Conservation (phyloP, 2,329 filamentous ascomycete species). For the Elsinoe perseae region DNA sequence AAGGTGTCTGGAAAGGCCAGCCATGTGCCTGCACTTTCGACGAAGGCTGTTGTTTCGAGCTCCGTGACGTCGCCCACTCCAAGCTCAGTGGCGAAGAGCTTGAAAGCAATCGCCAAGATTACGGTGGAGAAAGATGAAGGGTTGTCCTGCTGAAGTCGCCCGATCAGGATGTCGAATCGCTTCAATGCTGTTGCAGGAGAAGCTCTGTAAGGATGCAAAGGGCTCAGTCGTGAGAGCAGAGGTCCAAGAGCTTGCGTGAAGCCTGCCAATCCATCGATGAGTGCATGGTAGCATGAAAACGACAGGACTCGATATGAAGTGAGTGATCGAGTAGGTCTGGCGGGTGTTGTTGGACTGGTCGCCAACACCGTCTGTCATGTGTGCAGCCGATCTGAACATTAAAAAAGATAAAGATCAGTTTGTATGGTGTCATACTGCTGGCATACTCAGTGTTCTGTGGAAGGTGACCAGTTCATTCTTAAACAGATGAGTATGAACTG, state of each 20-base stretch:
- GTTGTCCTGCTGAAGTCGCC: background rate
- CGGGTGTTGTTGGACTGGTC: background rate
- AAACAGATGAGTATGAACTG: too few species aligned
- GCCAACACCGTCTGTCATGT: background rate
- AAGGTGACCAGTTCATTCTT: too few species aligned
- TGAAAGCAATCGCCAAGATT: background rate
- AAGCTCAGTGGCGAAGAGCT: background rate
- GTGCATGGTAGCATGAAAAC: background rate
- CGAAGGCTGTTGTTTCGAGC: conserved; percentile 35
- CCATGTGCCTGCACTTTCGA: conserved; percentile 47
- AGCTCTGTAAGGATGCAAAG: background rate
- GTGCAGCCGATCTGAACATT: background rate
- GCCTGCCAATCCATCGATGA: background rate
- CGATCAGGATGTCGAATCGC: background rate
- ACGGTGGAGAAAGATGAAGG: background rate
- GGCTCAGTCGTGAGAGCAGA: background rate
- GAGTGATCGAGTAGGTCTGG: background rate
- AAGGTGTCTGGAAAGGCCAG: conserved; percentile 52
- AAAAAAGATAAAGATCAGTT: too few species aligned
- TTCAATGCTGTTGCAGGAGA: background rate
- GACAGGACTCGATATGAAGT: background rate
- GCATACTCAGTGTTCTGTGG: too few species aligned
- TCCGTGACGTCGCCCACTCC: background rate
- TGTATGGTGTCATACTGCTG: too few species aligned
- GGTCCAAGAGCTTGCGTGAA: background rate